Evolutionary conservation across 225 moss, liverwort and hornwort genomes (phyloP).

Genomic region (Marchantia paleacea): DNA sequence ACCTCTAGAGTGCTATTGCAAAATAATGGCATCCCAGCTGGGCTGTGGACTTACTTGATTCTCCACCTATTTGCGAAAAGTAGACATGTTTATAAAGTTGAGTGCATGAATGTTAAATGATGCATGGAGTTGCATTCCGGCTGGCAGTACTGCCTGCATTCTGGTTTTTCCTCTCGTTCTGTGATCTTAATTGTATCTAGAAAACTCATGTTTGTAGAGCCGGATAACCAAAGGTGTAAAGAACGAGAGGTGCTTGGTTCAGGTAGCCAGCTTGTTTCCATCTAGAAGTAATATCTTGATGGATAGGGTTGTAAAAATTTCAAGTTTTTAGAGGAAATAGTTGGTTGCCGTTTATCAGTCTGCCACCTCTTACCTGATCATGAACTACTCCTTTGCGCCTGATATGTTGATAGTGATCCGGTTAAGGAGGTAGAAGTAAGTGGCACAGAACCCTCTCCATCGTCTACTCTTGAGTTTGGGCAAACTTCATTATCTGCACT

Average conservation of each 20-base stretch:
- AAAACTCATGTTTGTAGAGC: background rate
- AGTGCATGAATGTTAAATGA: background rate
- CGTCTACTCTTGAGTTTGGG: slow-evolving; percentile 48
- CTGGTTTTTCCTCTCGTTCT: background rate
- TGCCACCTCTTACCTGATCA: background rate
- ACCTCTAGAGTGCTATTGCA: background rate
- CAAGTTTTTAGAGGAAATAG: background rate
- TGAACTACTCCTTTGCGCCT: background rate
- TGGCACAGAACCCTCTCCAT: slow-evolving; percentile 48
- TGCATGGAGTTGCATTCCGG: background rate
- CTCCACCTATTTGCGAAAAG: background rate
- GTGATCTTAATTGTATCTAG: background rate
- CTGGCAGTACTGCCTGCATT: background rate
- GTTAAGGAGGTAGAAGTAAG: slow-evolving; percentile 44
- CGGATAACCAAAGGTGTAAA: background rate
- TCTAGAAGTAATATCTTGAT: background rate
- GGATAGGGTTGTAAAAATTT: background rate
- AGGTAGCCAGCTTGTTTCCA: background rate
- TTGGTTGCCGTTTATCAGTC: background rate
- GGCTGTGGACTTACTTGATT: background rate
- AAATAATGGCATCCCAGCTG: background rate
- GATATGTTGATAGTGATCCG: slow-evolving; percentile 34
- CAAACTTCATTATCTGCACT: slow-evolving; percentile 38
- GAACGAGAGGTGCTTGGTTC: background rate
- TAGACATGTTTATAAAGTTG: background rate